Percentiles rank a stretch among this genome's conserved stretches.
phyloP scores from a whole-genome alignment of 2,329 filamentous ascomycete species.

The Diaporthe humulicola region DNA sequence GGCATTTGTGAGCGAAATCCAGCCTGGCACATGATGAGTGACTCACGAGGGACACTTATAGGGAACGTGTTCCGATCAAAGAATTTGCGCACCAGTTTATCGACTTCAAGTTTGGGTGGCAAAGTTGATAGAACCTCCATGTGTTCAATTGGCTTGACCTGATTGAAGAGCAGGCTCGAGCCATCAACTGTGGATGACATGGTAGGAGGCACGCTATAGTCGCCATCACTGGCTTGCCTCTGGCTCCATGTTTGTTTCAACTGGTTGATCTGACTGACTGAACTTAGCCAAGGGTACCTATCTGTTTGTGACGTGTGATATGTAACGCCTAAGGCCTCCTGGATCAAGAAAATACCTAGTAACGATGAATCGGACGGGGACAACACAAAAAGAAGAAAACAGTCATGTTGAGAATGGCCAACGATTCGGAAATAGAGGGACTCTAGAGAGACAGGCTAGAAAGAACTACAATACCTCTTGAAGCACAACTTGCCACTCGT shows the following conservation, averaged over 20 bases:
- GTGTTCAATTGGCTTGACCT: conserved; percentile 44
- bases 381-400: neutral
- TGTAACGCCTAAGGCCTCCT: neutral
- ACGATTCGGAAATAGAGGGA: neutral
- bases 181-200: conserved; percentile 44
- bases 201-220: conserved; percentile 47
- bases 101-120: conserved; percentile 45
- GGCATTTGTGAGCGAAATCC: conserved; percentile 31
- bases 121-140: conserved; percentile 46
- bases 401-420: neutral
- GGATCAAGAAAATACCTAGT: no score
- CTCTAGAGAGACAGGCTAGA: neutral
- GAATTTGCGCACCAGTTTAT: conserved; percentile 44
- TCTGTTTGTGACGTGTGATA: neutral
- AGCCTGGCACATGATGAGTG: conserved; percentile 39
- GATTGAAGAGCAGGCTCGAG: conserved; percentile 45
- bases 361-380: neutral
- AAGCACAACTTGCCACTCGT: conserved; percentile 46
- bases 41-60: conserved; percentile 46
- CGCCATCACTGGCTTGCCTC: conserved; percentile 38
- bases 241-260: conserved; percentile 41
- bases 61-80: conserved; percentile 46
- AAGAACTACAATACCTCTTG: conserved; percentile 41
- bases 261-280: conserved; percentile 43
- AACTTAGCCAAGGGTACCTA: neutral